A percentile compares a stretch with the other conserved stretches of the same genome.
Evolutionary conservation across 345 rosid genomes (phyloP).

Genomic region (Eucalyptus lansdowneana): DNA sequence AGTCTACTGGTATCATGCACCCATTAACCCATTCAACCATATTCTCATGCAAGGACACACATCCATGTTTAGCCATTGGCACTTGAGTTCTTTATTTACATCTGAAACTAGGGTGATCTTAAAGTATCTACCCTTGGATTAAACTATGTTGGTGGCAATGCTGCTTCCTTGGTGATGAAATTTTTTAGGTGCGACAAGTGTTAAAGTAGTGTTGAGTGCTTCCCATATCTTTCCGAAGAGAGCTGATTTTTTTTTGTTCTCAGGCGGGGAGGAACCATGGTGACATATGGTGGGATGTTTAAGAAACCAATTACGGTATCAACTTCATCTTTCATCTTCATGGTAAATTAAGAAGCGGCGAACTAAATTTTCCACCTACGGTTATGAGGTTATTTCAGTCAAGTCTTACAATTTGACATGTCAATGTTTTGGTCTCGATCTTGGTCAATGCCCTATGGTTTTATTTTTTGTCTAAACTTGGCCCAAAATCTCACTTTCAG

Average conservation of each 20-base stretch:
- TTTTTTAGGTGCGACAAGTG: slow-evolving; percentile 39
- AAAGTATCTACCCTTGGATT: slow-evolving; percentile 75
- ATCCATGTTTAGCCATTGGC: neutral
- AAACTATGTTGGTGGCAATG: slow-evolving; percentile 86
- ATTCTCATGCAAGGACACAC: neutral
- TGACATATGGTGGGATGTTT: slow-evolving; percentile 95
- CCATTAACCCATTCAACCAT: neutral
- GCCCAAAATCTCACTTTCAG: neutral
- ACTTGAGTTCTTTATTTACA: neutral
- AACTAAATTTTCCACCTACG: neutral
- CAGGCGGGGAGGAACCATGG: slow-evolving; percentile 82
- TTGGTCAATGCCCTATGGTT: neutral
- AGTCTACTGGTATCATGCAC: slow-evolving; percentile 49
- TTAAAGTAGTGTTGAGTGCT: neutral
- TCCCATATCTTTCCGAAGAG: neutral
- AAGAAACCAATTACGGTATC: slow-evolving; percentile 71
- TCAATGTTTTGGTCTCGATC: neutral
- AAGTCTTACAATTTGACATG: neutral
- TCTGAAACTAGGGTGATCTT: slow-evolving; percentile 26
- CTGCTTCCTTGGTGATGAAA: slow-evolving; percentile 71
- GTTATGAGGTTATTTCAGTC: neutral
- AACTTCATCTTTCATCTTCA: slow-evolving; percentile 74
- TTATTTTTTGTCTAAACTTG: neutral
- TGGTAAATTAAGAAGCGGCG: slow-evolving; percentile 13
- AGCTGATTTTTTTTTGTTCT: neutral